Conservation (phyloP, 2,329 filamentous ascomycete genomes). For the Neonectria magnoliae region DNA sequence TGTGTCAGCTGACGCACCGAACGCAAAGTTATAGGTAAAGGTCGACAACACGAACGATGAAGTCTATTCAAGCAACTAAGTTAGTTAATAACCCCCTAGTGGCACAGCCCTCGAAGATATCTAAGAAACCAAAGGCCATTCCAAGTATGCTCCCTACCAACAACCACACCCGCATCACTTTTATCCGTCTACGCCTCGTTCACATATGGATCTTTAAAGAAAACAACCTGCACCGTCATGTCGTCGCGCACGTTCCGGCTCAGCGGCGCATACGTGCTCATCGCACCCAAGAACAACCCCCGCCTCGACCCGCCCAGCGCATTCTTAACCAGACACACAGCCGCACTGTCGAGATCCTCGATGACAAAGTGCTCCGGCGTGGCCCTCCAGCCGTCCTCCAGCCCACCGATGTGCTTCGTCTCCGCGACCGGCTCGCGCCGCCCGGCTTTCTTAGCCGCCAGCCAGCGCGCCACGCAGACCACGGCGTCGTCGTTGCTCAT, state of each 20-base stretch:
- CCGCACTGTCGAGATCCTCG: constrained; percentile 78
- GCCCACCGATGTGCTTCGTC: constrained; percentile 29
- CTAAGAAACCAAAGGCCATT: background rate
- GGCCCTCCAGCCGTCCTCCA: constrained; percentile 38
- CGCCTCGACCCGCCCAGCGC: constrained; percentile 80
- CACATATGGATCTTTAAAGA: constrained; percentile 59
- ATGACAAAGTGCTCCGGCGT: constrained; percentile 71
- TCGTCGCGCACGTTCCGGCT: constrained; percentile 75
- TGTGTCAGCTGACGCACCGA: background rate
- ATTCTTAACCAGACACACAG: constrained; percentile 83
- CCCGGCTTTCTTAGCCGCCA: constrained; percentile 43
- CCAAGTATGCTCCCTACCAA: background rate
- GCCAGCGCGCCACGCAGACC: constrained; percentile 65
- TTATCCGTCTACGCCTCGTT: constrained; percentile 71
- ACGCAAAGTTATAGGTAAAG: background rate
- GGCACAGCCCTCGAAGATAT: background rate
- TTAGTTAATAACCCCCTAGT: background rate
- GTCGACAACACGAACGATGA: background rate
- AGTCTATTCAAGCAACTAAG: background rate
- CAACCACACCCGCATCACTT: background rate
- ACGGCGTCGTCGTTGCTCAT: constrained; percentile 68
- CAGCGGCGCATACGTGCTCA: constrained; percentile 77
- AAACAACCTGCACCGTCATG: constrained; percentile 86
- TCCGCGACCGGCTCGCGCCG: constrained; percentile 38
- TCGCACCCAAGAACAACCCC: constrained; percentile 76